These are phyloP conservation scores for Hydrangea macrophylla DNA, from an alignment of 148 eudicot genomes.

Conservation along the genomic window DNA sequence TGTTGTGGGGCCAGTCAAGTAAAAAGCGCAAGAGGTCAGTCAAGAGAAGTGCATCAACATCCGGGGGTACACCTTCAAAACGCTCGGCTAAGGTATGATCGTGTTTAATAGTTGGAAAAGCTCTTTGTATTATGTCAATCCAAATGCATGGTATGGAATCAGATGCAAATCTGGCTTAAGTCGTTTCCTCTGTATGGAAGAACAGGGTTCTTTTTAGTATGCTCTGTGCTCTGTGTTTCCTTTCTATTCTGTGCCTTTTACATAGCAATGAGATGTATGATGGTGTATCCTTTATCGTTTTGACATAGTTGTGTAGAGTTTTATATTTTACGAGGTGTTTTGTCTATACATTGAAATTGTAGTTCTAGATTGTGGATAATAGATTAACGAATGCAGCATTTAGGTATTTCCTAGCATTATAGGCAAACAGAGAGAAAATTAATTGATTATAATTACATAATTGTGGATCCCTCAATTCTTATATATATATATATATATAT, in stretches of 20 bases:
- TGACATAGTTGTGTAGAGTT: neutral
- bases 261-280: neutral
- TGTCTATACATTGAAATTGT: neutral
- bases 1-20: conserved; percentile 31
- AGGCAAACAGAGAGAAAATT: neutral
- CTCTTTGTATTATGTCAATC: neutral
- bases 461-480: neutral
- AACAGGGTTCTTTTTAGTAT: neutral
- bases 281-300: neutral
- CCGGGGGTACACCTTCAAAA: conserved; percentile 47
- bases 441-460: neutral
- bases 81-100: conserved; percentile 64
- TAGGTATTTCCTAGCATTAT: no score
- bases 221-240: neutral
- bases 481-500: neutral
- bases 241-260: neutral
- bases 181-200: neutral
- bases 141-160: neutral
- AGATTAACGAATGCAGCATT: neutral
- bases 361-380: neutral
- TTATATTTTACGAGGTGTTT: neutral
- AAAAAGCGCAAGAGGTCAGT: conserved; percentile 72
- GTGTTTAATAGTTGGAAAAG: neutral
- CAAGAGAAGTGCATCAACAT: conserved; percentile 40
- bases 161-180: neutral